Percentiles rank a stretch among this genome's conserved stretches.
Conservation (phyloP, 441 rosid species). For the Pelargonium citronellum region DNA sequence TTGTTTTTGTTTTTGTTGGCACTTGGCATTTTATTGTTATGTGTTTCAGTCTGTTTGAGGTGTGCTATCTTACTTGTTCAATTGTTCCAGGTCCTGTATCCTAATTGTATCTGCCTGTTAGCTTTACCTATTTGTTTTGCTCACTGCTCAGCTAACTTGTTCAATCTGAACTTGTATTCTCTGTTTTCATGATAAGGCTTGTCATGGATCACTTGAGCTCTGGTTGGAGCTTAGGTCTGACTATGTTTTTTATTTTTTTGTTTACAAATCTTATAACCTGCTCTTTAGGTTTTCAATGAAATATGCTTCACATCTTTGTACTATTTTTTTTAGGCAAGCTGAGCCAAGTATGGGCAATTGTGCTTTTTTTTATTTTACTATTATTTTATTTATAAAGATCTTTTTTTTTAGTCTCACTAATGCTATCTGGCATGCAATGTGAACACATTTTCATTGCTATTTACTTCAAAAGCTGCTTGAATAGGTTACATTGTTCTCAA, state of each 20-base stretch:
- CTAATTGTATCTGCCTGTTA: not conserved
- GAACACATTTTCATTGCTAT: not conserved
- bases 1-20: no score
- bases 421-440: not conserved
- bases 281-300: not conserved
- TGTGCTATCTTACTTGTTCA: not conserved
- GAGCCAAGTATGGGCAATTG: not conserved
- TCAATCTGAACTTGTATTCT: not conserved
- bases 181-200: no score
- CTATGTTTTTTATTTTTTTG: not conserved
- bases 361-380: not conserved
- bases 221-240: constrained; percentile 6
- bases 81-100: not conserved
- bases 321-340: not conserved
- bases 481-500: constrained; percentile 4
- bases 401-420: not conserved
- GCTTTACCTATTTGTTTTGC: not conserved
- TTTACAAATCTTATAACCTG: not conserved
- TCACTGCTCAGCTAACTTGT: not conserved
- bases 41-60: not conserved
- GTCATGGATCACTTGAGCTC: not conserved
- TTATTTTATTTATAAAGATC: not conserved
- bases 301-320: not conserved
- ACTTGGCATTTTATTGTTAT: not conserved
- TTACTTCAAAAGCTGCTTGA: constrained; percentile 3